phyloP scores from a whole-genome alignment of 495 filamentous ascomycete species.

The Aspergillus ellipticus region DNA sequence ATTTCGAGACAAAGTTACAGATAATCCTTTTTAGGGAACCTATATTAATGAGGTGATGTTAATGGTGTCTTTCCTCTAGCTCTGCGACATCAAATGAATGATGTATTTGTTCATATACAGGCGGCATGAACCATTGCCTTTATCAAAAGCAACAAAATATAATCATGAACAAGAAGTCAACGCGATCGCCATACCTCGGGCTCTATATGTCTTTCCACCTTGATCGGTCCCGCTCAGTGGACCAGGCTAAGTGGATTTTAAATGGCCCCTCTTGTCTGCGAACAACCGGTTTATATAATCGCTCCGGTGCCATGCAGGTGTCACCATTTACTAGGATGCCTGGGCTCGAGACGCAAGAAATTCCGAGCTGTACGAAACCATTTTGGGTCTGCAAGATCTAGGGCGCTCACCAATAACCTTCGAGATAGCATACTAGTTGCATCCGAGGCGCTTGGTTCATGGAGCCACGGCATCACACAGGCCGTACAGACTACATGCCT shows the following conservation, averaged over 20 bases:
- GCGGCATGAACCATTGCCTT: background rate
- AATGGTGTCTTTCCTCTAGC: background rate
- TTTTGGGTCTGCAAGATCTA: background rate
- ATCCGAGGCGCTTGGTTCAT: conserved; percentile 18
- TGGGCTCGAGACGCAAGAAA: conserved; percentile 11
- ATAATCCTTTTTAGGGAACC: too few relatives aligned
- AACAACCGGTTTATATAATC: conserved; percentile 7
- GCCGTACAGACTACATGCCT: background rate
- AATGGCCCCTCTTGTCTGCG: conserved; percentile 14
- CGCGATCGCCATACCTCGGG: background rate
- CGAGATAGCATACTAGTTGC: conserved; percentile 4
- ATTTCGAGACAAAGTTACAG: background rate
- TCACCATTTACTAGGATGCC: background rate
- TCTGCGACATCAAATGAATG: background rate
- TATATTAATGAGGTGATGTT: too few relatives aligned
- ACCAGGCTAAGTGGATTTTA: background rate
- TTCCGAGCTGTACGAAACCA: background rate
- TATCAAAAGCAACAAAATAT: background rate
- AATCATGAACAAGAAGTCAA: conserved; percentile 6
- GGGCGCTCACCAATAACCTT: background rate
- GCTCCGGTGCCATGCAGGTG: conserved; percentile 13
- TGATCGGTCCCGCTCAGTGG: background rate
- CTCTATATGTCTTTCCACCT: conserved; percentile 1
- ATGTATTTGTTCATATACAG: background rate
- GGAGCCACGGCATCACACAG: conserved; percentile 41